Evolutionary conservation across 1,284 basidiomycete genomes (phyloP).

Genomic region (Rhodotorula sp.): DNA sequence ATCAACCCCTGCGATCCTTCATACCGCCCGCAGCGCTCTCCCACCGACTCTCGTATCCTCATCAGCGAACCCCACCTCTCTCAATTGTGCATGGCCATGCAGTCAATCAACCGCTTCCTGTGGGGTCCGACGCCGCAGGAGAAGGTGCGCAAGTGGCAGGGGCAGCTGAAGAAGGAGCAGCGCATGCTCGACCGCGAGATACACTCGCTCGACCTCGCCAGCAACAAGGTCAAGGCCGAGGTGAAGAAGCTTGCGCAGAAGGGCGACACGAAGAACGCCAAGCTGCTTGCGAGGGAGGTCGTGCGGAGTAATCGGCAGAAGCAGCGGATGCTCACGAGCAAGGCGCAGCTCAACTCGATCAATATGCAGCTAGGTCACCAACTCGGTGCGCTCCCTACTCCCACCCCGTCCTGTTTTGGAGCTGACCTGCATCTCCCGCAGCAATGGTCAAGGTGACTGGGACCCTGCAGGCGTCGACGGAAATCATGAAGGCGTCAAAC

Average conservation of each 20-base stretch:
- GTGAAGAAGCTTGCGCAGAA: constrained; percentile 89
- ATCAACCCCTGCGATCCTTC: background rate
- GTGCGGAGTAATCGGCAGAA: constrained; percentile 93
- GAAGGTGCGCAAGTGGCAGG: constrained; percentile 81
- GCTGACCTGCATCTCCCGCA: constrained; percentile 47
- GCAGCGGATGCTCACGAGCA: constrained; percentile 84
- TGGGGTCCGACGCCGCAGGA: constrained; percentile 95
- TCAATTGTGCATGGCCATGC: constrained; percentile 57
- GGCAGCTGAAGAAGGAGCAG: constrained; percentile 73
- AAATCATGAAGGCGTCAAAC: constrained; percentile 98
- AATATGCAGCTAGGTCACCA: constrained; percentile 88
- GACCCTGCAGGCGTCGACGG: constrained; percentile 91
- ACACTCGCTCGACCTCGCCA: constrained; percentile 83
- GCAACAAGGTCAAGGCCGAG: constrained; percentile 72
- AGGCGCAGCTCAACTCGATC: constrained; percentile 90
- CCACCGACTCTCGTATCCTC: background rate
- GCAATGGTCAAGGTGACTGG: constrained; percentile 98
- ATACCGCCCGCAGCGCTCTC: background rate
- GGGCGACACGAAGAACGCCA: constrained; percentile 88
- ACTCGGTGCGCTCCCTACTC: constrained; percentile 64
- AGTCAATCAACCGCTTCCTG: constrained; percentile 81
- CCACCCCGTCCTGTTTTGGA: background rate
- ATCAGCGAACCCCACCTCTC: background rate
- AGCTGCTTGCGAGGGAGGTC: constrained; percentile 80
- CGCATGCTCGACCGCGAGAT: constrained; percentile 85